Base-by-base conservation (phyloP, 2,329 filamentous ascomycete genomes). In the Calycina marina region DNA sequence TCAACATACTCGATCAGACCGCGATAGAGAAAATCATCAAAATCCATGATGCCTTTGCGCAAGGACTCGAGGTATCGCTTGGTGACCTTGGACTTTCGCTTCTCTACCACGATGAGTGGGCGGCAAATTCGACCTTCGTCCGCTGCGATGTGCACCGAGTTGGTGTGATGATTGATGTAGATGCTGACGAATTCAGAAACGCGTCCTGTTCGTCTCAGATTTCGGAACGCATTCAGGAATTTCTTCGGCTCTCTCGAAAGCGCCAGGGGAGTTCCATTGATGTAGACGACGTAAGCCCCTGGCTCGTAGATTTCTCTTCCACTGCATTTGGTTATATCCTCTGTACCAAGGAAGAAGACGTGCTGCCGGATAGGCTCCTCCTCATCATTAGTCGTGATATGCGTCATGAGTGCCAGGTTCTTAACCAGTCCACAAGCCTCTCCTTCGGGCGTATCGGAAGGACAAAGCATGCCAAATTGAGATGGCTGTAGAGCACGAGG, bases 351-450 rank as follows among this genome's bases (percentile, higher is more conserved):
- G 35, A 82, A 76, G 51, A 86, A 90, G 2, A 94, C 76, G 53
- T 92, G 74, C 48, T 83, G 77, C 47, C 77, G 78, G 11, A 98
- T 82, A 1, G 90, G 86, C 12, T 75, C 83, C 52, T 96, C 90
- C 35, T 94, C 85, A 35, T 93, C 84, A 42, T 93, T 84, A 2
- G 90, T 98, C 1, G 90, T 98, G 46, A 98, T 96, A 51, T 98
- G 92, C 31, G 92, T 98, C 90, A 98, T 98, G 36, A 98, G 65
- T 6, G 90, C 90, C 61, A 98, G 59, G 51, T 98, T 98, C 65
- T 98, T 98, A 46, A 98, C 86, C 36, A 98, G 61, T 66, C 90
- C 90, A 60, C 90, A 98, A 8, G 90, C 86, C 62, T 98, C 90
- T 59, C 90, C 90, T 76, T 98, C 90, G 5, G 90, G 90, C 0